Percentiles rank a stretch among this genome's conserved stretches.
Evolutionary conservation across 2,329 filamentous ascomycete genomes (phyloP).

Genomic region (Trichoderma atroviride): DNA sequence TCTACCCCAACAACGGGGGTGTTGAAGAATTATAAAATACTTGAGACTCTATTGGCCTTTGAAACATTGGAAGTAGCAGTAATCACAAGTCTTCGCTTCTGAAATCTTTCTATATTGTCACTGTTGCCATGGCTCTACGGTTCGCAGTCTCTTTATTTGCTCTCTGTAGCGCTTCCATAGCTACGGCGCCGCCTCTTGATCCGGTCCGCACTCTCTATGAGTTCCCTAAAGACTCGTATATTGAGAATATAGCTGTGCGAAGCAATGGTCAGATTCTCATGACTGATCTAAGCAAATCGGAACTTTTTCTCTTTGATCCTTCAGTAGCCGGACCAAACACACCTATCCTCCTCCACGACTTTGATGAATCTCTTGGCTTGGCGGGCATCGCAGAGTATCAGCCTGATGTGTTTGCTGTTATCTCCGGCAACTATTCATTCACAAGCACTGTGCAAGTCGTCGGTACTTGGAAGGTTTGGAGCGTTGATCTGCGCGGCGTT

Average conservation of each 20-base stretch:
- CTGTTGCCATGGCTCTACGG: not conserved
- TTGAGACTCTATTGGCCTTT: not conserved
- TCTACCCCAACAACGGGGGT: not conserved
- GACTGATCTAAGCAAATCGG: constrained; percentile 36
- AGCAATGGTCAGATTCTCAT: constrained; percentile 43
- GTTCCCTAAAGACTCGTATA: constrained; percentile 22
- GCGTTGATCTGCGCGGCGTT: constrained; percentile 31
- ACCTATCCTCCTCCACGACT: constrained; percentile 36
- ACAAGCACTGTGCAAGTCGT: constrained; percentile 25
- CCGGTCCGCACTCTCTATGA: constrained; percentile 20
- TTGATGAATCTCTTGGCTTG: constrained; percentile 34
- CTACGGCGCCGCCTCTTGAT: not conserved
- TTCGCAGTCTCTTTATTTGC: not conserved
- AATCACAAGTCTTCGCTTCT: not conserved
- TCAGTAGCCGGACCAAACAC: constrained; percentile 18
- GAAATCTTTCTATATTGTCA: not conserved
- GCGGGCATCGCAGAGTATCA: constrained; percentile 42
- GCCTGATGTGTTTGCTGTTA: constrained; percentile 40
- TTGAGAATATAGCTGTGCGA: constrained; percentile 43
- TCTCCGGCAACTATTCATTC: constrained; percentile 33
- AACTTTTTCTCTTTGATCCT: constrained; percentile 41
- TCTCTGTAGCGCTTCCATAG: constrained; percentile 16
- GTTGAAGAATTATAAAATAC: not conserved
- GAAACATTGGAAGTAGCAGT: not conserved
- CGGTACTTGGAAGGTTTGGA: constrained; percentile 33